phyloP scores from a whole-genome alignment of 352 stramenopile species.

The Globisporangium uncinulatum region DNA sequence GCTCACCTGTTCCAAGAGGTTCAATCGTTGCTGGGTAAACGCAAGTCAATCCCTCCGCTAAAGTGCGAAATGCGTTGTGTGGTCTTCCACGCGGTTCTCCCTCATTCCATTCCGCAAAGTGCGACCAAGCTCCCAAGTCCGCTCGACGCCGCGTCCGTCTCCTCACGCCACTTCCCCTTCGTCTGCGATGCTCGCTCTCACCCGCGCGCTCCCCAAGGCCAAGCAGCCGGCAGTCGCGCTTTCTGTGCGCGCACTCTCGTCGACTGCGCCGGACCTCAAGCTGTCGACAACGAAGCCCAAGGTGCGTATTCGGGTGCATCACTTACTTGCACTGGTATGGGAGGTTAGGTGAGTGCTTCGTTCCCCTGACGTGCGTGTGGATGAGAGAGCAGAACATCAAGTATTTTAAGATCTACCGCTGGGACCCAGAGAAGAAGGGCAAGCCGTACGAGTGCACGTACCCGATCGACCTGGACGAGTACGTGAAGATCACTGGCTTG shows the following conservation, averaged over 20 bases:
- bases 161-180: background rate
- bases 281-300: conserved; percentile 66
- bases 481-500: conserved; percentile 17
- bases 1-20: too few species aligned
- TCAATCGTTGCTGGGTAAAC: background rate
- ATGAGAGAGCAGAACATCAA: conserved; percentile 86
- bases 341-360: background rate
- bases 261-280: conserved; percentile 67
- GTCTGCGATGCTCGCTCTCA: conserved; percentile 8
- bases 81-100: background rate
- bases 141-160: background rate
- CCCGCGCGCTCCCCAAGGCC: conserved; percentile 19
- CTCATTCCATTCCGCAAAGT: conserved; percentile 3
- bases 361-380: background rate
- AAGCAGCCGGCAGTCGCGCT: conserved; percentile 29
- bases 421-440: conserved; percentile 93
- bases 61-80: background rate
- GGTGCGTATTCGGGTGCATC: conserved; percentile 24
- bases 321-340: background rate
- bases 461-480: conserved; percentile 97
- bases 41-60: background rate
- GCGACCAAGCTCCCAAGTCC: conserved; percentile 7
- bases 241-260: conserved; percentile 51
- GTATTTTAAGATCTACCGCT: conserved; percentile 99
- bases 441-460: conserved; percentile 96